Evolutionary conservation across 2,329 filamentous ascomycete species (phyloP).

Genomic region (Pestalotiopsis fici): DNA sequence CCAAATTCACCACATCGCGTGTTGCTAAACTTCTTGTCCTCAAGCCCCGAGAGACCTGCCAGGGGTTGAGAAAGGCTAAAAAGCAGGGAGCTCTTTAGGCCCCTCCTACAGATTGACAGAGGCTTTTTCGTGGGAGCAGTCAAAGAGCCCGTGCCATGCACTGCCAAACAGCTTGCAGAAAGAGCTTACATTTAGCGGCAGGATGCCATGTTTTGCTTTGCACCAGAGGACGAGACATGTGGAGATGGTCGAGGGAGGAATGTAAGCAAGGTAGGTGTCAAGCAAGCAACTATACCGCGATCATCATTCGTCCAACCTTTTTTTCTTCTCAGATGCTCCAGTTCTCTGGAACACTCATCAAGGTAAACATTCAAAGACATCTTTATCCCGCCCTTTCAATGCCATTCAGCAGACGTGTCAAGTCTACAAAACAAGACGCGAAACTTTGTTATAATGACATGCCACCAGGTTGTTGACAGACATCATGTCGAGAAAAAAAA

Average conservation of each 20-base stretch:
- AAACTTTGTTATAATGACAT: background rate
- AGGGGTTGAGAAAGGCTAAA: background rate
- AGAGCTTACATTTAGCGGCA: background rate
- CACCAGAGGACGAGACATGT: background rate
- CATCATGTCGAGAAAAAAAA: too few species aligned
- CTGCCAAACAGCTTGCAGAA: background rate
- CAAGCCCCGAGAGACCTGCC: background rate
- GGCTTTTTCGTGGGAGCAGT: background rate
- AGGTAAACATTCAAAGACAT: background rate
- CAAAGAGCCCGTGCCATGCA: too few species aligned
- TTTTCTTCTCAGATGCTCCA: background rate
- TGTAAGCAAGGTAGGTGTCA: too few species aligned
- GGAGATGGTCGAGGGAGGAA: background rate
- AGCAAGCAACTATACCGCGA: background rate
- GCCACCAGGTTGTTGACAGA: background rate
- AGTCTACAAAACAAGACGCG: background rate
- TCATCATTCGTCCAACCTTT: background rate
- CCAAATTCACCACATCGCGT: too few species aligned
- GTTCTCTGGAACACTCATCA: background rate
- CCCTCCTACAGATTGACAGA: background rate
- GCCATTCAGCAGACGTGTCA: background rate
- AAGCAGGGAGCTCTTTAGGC: background rate
- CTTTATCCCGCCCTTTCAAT: background rate
- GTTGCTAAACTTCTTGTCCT: background rate
- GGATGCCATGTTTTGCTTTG: background rate